A percentile compares a stretch with the other conserved stretches of the same genome.
These are phyloP conservation scores for Begonia fuchsioides DNA, from an alignment of 306 rosid species.

Conservation along the genomic window DNA sequence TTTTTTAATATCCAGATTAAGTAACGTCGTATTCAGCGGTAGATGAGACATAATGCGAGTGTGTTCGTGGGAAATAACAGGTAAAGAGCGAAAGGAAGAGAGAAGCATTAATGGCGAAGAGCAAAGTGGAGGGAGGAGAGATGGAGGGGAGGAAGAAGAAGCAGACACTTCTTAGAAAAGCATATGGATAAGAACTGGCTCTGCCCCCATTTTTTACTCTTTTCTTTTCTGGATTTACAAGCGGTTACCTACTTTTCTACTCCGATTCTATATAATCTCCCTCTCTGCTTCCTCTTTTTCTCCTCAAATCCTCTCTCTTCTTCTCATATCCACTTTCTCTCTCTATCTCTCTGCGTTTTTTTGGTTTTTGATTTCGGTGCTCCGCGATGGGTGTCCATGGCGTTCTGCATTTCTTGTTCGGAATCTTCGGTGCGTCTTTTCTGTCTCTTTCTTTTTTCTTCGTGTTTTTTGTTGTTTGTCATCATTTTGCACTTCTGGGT, in stretches of 20 bases:
- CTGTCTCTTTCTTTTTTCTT: not conserved
- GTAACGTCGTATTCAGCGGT: too few species aligned
- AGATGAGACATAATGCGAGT: too few species aligned
- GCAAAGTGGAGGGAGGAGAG: not conserved
- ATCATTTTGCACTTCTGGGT: slow-evolving; percentile 3
- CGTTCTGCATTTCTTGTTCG: slow-evolving; percentile 48
- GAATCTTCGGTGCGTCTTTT: slow-evolving; percentile 51
- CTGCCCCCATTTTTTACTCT: not conserved
- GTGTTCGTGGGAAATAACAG: too few species aligned
- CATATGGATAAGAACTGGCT: not conserved
- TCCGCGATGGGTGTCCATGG: slow-evolving; percentile 16
- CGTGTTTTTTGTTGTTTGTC: not conserved
- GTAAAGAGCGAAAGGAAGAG: not conserved
- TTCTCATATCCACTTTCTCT: not conserved
- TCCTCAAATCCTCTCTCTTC: not conserved
- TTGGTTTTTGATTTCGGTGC: too few species aligned
- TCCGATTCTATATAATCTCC: slow-evolving; percentile 2
- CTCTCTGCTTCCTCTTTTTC: not conserved
- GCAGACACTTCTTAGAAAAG: slow-evolving; percentile 1
- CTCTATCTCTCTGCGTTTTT: too few species aligned
- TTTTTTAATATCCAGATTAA: too few species aligned
- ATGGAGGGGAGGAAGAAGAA: not conserved
- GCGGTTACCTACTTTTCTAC: not conserved
- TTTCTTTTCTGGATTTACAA: not conserved
- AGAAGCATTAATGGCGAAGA: not conserved